Percentiles rank a stretch among this genome's conserved stretches.
Conservation (phyloP, 2,329 filamentous ascomycete genomes). For the Colletotrichum navitas region DNA sequence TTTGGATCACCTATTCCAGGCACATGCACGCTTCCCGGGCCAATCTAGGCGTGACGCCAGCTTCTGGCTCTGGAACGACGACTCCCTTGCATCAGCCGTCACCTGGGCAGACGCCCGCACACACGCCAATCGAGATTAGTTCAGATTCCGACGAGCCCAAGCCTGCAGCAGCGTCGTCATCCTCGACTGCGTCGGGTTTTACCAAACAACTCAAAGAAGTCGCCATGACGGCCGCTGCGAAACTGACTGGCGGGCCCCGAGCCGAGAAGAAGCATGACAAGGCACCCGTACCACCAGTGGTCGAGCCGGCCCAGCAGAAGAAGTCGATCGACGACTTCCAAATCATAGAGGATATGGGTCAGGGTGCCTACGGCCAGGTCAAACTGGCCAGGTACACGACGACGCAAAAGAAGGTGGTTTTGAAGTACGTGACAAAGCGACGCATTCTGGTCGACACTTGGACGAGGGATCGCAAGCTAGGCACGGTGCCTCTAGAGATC, state of each 20-base stretch:
- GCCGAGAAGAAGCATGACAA: constrained; percentile 52
- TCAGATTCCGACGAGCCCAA: constrained; percentile 66
- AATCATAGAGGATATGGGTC: constrained; percentile 97
- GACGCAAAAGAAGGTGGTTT: constrained; percentile 84
- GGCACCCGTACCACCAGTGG: constrained; percentile 52
- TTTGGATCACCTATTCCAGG: constrained; percentile 97
- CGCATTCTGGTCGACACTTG: constrained; percentile 98
- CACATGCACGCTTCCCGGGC: constrained; percentile 84
- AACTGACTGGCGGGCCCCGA: constrained; percentile 59
- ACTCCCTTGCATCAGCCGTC: constrained; percentile 85
- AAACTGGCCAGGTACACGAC: constrained; percentile 92
- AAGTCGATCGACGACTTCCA: constrained; percentile 91
- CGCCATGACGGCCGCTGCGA: constrained; percentile 67
- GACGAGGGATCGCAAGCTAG: constrained; percentile 92
- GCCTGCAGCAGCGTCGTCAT: constrained; percentile 51
- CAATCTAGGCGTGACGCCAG: constrained; percentile 71
- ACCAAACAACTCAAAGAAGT: constrained; percentile 70
- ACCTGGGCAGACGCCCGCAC: constrained; percentile 76
- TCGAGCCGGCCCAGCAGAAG: constrained; percentile 65
- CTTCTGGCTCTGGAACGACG: constrained; percentile 71
- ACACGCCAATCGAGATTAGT: constrained; percentile 68
- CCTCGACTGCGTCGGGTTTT: constrained; percentile 61
- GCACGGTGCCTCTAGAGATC: constrained; percentile 96
- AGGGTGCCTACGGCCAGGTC: constrained; percentile 97
- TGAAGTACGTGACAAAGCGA: constrained; percentile 98